A percentile compares a stretch with the other conserved stretches of the same genome.
phyloP scores from a whole-genome alignment of 495 filamentous ascomycete genomes.

The Cryomyces minteri region DNA sequence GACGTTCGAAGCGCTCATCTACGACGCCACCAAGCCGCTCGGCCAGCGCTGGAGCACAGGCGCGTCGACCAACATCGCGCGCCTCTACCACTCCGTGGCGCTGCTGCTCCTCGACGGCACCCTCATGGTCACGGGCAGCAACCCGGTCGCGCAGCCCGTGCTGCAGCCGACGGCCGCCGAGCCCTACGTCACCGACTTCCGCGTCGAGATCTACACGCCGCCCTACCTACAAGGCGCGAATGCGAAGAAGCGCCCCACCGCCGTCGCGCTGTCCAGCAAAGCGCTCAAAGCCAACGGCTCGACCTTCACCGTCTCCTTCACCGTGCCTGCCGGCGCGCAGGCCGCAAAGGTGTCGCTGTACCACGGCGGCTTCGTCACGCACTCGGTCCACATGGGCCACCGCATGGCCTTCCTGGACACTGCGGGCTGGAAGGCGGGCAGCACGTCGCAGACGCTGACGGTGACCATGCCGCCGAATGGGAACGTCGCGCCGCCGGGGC shows the following conservation, averaged over 20 bases:
- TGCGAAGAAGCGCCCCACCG: slow-evolving; percentile 27
- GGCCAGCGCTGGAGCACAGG: slow-evolving; percentile 34
- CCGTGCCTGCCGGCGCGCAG: slow-evolving; percentile 19
- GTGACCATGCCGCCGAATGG: slow-evolving; percentile 35
- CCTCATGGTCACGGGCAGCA: slow-evolving; percentile 36
- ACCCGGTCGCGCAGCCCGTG: slow-evolving; percentile 38
- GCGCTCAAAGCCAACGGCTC: slow-evolving; percentile 24
- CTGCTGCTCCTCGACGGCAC: slow-evolving; percentile 39
- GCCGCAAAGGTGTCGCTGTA: slow-evolving; percentile 32
- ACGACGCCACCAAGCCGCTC: slow-evolving; percentile 29
- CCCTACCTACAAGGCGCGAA: slow-evolving; percentile 37
- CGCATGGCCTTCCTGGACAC: slow-evolving; percentile 37
- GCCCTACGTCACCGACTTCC: slow-evolving; percentile 37
- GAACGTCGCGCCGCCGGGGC: slow-evolving; percentile 37
- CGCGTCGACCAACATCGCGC: slow-evolving; percentile 28
- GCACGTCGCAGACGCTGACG: slow-evolving; percentile 25
- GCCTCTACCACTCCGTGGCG: slow-evolving; percentile 40
- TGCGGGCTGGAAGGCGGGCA: slow-evolving; percentile 25
- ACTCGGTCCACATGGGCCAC: slow-evolving; percentile 44
- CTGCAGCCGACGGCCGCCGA: slow-evolving; percentile 20
- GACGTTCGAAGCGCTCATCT: slow-evolving; percentile 37
- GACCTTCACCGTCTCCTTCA: slow-evolving; percentile 30
- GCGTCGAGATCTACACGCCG: slow-evolving; percentile 40
- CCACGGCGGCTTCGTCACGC: slow-evolving; percentile 43
- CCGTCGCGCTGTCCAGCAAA: slow-evolving; percentile 23